phyloP scores from a whole-genome alignment of 176 grass and related monocot species.

The Cenchrus purpureus region DNA sequence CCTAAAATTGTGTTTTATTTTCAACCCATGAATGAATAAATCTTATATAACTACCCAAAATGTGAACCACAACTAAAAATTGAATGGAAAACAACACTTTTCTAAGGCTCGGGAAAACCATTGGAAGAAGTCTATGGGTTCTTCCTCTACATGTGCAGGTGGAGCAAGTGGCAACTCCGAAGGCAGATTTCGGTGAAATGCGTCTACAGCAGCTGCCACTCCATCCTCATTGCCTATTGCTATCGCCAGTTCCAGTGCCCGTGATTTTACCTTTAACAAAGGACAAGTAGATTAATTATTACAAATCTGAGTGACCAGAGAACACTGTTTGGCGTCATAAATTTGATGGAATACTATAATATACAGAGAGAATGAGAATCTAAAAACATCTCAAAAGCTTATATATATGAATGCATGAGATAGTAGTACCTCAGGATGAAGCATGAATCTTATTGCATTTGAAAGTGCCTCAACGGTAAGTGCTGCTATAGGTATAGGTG shows the following conservation, averaged over 20 bases:
- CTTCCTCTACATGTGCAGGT: slow-evolving; percentile 47
- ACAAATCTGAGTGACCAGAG: slow-evolving; percentile 16
- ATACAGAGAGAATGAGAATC: neutral
- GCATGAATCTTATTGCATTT: slow-evolving; percentile 91
- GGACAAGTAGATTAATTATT: slow-evolving; percentile 13
- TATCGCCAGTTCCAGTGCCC: slow-evolving; percentile 71
- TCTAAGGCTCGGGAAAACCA: slow-evolving; percentile 68
- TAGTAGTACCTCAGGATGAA: slow-evolving; percentile 73
- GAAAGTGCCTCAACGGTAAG: slow-evolving; percentile 73
- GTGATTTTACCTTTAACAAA: slow-evolving; percentile 76
- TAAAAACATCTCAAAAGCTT: neutral
- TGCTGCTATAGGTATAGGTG: slow-evolving; percentile 81
- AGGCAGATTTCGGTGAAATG: slow-evolving; percentile 85
- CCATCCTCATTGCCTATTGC: slow-evolving; percentile 92
- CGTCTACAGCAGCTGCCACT: slow-evolving; percentile 75
- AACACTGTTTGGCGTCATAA: neutral
- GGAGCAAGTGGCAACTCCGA: slow-evolving; percentile 56
- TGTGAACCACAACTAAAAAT: slow-evolving; percentile 44
- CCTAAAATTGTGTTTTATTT: neutral
- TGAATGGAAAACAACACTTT: slow-evolving; percentile 74
- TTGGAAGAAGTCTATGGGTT: slow-evolving; percentile 52
- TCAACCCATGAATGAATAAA: slow-evolving; percentile 41
- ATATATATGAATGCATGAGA: slow-evolving; percentile 14
- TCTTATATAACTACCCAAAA: slow-evolving; percentile 1
- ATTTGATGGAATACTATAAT: neutral